Conservation (phyloP, 306 rosid genomes). For the Prunus padus region DNA sequence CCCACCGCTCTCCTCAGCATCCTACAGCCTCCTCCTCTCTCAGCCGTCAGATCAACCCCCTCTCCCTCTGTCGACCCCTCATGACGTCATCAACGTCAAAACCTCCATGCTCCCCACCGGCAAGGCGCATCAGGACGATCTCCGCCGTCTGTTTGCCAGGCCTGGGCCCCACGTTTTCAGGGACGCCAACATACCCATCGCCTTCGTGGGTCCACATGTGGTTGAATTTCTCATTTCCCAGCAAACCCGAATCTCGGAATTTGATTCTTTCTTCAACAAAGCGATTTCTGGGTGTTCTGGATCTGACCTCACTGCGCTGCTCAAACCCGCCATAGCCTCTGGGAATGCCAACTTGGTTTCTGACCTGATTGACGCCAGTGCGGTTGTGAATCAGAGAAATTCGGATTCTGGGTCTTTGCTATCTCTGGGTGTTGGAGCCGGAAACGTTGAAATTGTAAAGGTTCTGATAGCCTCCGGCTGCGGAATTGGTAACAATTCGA, state of each 20-base stretch:
- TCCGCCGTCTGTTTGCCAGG: slow-evolving; percentile 59
- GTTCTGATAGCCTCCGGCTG: slow-evolving; percentile 51
- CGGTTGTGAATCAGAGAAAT: slow-evolving; percentile 37
- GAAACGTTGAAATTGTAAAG: slow-evolving; percentile 41
- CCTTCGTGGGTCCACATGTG: slow-evolving; percentile 59
- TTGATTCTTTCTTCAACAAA: slow-evolving; percentile 29
- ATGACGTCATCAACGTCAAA: slow-evolving; percentile 56
- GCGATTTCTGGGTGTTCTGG: slow-evolving; percentile 54
- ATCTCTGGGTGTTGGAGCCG: slow-evolving; percentile 39
- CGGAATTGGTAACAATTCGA: slow-evolving; percentile 22
- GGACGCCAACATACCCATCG: slow-evolving; percentile 64
- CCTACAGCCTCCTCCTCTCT: slow-evolving; percentile 50
- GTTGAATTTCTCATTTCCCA: slow-evolving; percentile 50
- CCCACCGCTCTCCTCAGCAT: slow-evolving; percentile 65
- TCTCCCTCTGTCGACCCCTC: slow-evolving; percentile 40
- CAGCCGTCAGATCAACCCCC: slow-evolving; percentile 49
- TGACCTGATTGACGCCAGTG: slow-evolving; percentile 59
- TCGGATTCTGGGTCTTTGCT: slow-evolving; percentile 42
- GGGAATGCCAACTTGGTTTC: slow-evolving; percentile 42
- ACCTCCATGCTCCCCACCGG: slow-evolving; percentile 83
- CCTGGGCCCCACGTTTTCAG: slow-evolving; percentile 78
- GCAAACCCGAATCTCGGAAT: slow-evolving; percentile 20
- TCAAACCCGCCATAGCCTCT: slow-evolving; percentile 42
- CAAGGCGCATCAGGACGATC: slow-evolving; percentile 57
- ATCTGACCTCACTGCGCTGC: slow-evolving; percentile 45